Conservation (phyloP, 768 basidiomycete genomes). For the Suillus subalutaceus region DNA sequence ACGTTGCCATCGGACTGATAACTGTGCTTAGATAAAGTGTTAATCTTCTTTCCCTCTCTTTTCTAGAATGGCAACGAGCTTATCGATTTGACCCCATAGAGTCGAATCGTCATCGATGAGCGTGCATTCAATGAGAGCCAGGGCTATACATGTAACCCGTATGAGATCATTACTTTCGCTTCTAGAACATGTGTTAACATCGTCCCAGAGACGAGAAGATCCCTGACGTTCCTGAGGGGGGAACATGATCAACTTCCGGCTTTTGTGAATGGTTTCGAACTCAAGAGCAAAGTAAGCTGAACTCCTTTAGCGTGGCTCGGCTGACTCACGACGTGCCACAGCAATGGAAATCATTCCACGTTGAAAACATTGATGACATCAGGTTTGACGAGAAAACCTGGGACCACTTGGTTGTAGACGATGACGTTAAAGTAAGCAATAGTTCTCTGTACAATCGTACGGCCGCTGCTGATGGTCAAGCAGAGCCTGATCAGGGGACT, state of each 20-base stretch:
- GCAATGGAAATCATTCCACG: constrained; percentile 59
- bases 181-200: neutral
- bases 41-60: constrained; percentile 34
- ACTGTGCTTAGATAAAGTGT: constrained; percentile 16
- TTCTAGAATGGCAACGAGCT: constrained; percentile 61
- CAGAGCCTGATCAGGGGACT: constrained; percentile 29
- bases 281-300: constrained; percentile 47
- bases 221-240: constrained; percentile 49
- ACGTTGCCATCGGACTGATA: neutral
- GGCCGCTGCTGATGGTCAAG: constrained; percentile 36
- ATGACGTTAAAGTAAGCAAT: constrained; percentile 44
- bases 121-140: neutral
- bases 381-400: constrained; percentile 64
- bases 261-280: constrained; percentile 63
- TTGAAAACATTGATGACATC: constrained; percentile 55
- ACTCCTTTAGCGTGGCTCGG: no score
- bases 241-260: constrained; percentile 58
- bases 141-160: neutral
- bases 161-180: neutral
- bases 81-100: constrained; percentile 39
- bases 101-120: neutral
- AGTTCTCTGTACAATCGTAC: neutral
- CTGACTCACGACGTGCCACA: neutral
- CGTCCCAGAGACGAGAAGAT: constrained; percentile 10
- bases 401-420: constrained; percentile 56